These are phyloP conservation scores for Zygosaccharomyces sapae DNA, from an alignment of 1,139 yeast species.

Conservation along the genomic window DNA sequence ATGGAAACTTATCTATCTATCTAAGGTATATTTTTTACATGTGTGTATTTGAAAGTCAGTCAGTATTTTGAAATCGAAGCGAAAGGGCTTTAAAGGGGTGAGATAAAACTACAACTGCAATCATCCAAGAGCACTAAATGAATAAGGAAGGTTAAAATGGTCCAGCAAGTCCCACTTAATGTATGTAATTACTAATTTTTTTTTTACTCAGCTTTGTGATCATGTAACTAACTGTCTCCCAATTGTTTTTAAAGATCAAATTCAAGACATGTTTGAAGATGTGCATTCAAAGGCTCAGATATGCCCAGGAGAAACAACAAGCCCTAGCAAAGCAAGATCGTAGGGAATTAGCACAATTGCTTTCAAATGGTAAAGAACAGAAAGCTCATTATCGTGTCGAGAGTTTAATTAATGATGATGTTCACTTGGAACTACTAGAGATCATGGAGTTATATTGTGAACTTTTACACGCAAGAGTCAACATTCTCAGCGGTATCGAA, in stretches of 20 bases:
- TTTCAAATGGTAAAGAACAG: slow-evolving; percentile 68
- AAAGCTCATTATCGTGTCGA: slow-evolving; percentile 85
- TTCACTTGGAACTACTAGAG: slow-evolving; percentile 76
- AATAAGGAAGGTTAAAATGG: slow-evolving; percentile 6
- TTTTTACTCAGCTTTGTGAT: background rate
- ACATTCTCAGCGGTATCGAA: slow-evolving; percentile 40
- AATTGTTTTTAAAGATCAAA: slow-evolving; percentile 34
- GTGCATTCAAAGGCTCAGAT: slow-evolving; percentile 75
- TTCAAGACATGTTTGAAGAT: slow-evolving; percentile 71
- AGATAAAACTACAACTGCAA: background rate
- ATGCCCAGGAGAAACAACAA: slow-evolving; percentile 75
- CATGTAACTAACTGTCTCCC: slow-evolving; percentile 8
- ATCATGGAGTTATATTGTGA: slow-evolving; percentile 81
- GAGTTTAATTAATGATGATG: slow-evolving; percentile 79
- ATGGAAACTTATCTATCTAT: slow-evolving; percentile 56
- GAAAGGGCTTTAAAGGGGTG: background rate
- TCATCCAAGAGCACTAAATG: background rate
- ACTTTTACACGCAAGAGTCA: slow-evolving; percentile 68
- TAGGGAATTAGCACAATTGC: slow-evolving; percentile 64
- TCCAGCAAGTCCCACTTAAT: slow-evolving; percentile 17
- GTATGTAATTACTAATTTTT: slow-evolving; percentile 13
- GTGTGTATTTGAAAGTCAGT: slow-evolving; percentile 9
- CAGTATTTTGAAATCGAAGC: background rate
- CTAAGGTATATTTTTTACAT: slow-evolving; percentile 9
- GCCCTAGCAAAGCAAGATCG: slow-evolving; percentile 82